phyloP scores from a whole-genome alignment of 73 alveolate species.

The Halteria grandinella region DNA sequence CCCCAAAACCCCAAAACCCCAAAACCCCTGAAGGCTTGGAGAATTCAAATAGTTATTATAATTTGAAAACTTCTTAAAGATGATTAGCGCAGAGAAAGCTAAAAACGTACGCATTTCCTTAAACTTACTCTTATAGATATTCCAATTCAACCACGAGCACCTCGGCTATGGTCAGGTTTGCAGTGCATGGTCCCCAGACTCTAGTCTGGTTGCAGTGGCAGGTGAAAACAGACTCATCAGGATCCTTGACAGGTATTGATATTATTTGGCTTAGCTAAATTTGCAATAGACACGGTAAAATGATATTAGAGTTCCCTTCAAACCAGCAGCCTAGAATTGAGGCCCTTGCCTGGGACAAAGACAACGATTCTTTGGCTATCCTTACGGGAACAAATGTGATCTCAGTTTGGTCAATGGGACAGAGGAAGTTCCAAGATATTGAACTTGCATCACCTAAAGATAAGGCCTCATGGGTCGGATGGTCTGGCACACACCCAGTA shows the following conservation, averaged over 20 bases:
- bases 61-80: too few relatives aligned
- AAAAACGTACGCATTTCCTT: slow-evolving; percentile 17
- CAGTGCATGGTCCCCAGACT: slow-evolving; percentile 82
- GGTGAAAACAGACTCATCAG: slow-evolving; percentile 86
- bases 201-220: slow-evolving; percentile 72
- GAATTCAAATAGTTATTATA: too few relatives aligned
- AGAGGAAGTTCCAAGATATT: slow-evolving; percentile 65
- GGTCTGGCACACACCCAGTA: slow-evolving; percentile 96
- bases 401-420: slow-evolving; percentile 67
- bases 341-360: slow-evolving; percentile 94
- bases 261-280: background rate
- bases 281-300: slow-evolving; percentile 84
- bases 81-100: slow-evolving; percentile 53
- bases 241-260: slow-evolving; percentile 73
- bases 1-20: too few relatives aligned
- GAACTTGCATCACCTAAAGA: slow-evolving; percentile 79
- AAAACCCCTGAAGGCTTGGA: too few relatives aligned
- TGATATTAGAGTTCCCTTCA: slow-evolving; percentile 81
- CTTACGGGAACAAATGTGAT: slow-evolving; percentile 78
- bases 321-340: slow-evolving; percentile 81
- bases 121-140: slow-evolving; percentile 60
- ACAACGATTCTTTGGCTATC: slow-evolving; percentile 96
- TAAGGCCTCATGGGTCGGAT: slow-evolving; percentile 88
- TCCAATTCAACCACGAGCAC: slow-evolving; percentile 61
- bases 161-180: slow-evolving; percentile 81